These are phyloP conservation scores for Heterobasidion irregulare DNA, from an alignment of 1,284 basidiomycete genomes.

Conservation along the genomic window DNA sequence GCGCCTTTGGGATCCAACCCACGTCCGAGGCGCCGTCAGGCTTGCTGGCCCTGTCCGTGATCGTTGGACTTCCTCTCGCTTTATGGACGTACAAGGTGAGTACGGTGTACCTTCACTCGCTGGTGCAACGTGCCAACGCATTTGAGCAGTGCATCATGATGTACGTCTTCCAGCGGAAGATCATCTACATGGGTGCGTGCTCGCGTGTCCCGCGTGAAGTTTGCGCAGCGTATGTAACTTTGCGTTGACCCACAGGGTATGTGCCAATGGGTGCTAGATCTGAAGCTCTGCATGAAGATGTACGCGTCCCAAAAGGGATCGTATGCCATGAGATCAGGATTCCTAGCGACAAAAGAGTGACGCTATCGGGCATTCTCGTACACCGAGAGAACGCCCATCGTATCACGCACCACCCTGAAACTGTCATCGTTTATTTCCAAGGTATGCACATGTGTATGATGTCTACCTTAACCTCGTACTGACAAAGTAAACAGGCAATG, in stretches of 20 bases:
- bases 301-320: slow-evolving; percentile 18
- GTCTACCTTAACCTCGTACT: no score
- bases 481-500: slow-evolving; percentile 29
- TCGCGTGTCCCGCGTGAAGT: neutral
- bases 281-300: slow-evolving; percentile 22
- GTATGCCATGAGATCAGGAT: slow-evolving; percentile 21
- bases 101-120: neutral
- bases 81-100: slow-evolving; percentile 39
- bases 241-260: slow-evolving; percentile 23
- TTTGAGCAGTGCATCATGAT: slow-evolving; percentile 34
- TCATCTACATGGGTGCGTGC: slow-evolving; percentile 41
- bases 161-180: slow-evolving; percentile 39
- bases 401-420: slow-evolving; percentile 3
- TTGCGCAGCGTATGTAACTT: neutral
- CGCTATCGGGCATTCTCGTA: slow-evolving; percentile 22
- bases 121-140: neutral
- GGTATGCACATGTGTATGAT: slow-evolving; percentile 14
- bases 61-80: slow-evolving; percentile 29
- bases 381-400: neutral
- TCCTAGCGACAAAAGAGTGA: slow-evolving; percentile 13
- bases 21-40: slow-evolving; percentile 19
- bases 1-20: slow-evolving; percentile 9
- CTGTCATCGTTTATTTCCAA: slow-evolving; percentile 31
- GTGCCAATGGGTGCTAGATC: slow-evolving; percentile 32
- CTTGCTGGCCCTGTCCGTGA: slow-evolving; percentile 19